These are phyloP conservation scores for Monosporascus cannonballus DNA, from an alignment of 2,329 filamentous ascomycete genomes.

Conservation along the genomic window DNA sequence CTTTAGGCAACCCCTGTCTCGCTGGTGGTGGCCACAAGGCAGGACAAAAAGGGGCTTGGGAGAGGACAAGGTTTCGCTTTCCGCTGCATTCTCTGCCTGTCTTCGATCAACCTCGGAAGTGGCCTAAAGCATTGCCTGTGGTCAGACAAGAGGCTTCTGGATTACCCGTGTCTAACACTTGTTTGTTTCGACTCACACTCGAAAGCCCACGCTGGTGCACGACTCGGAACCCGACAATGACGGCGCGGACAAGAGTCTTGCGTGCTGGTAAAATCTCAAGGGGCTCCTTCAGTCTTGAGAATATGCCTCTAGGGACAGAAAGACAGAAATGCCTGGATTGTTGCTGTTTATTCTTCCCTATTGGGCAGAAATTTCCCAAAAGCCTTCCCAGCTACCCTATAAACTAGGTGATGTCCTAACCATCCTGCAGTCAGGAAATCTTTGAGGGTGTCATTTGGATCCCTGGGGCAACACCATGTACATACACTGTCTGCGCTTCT, in stretches of 20 bases:
- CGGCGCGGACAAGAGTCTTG: background rate
- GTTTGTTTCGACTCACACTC: background rate
- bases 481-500: too few relatives aligned
- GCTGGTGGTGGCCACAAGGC: background rate
- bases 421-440: background rate
- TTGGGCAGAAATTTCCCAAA: background rate
- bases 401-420: background rate
- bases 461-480: too few relatives aligned
- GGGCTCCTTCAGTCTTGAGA: conserved; percentile 4
- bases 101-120: background rate
- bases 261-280: conserved; percentile 3
- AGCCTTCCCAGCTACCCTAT: background rate
- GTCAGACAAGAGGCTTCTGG: conserved; percentile 1
- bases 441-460: background rate
- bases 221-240: background rate
- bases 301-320: background rate
- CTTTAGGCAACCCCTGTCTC: background rate
- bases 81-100: background rate
- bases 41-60: background rate
- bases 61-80: background rate
- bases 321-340: background rate
- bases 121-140: background rate
- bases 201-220: conserved; percentile 1
- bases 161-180: background rate
- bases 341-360: background rate